Base-by-base conservation (phyloP, 129 eudicot genomes). In the Chrysanthemum makinoi region DNA sequence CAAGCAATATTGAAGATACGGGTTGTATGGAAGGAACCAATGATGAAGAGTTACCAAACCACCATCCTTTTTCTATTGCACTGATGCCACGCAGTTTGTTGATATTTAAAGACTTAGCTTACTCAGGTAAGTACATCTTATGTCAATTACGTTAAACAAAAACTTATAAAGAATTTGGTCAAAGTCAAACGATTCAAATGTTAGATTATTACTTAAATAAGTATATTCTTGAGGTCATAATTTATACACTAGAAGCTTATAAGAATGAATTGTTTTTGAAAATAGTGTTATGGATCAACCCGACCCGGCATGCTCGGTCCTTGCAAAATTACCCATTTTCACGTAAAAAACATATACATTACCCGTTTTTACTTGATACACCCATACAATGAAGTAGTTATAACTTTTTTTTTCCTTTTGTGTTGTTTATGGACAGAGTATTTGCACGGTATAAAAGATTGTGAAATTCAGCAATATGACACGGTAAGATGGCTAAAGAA, bases 71-170 rank as follows among this genome's bases (percentile, higher is more conserved):
- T 85, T 93, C 96, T 52, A 47, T 94, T 51, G 82, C 80, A 55
- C 59, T 94, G 66, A 90, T 86, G 99, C 97, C 96, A 35, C 80
- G 97, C 44, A 90, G 99, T 76, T 81, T 94, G 57, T 81, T 94
- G 64, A 83, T 94, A 68, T 94, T 94, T 72, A 94, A 94, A 87
- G 99, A 94, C 74, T 62, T 30, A 10, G 97, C 87, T 24, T 94
- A 90, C 70, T 84, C 97, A 64, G 97, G 99, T 89, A 66, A 52
- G 61, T 52, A 59, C 47, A 58, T 72, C 51, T 39, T 26, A 51
- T 39, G 46, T 39, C 46, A 5, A 39, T 39, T 39, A 39, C 9
- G 8, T 39, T 7, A 39, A 0, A 6, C 46, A 39, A 28, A 28
- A 28, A 28, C 33, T 28, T 28, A 3, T 28, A 28, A 28, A 28